Percentiles rank a stretch among this genome's conserved stretches.
Evolutionary conservation across 2,329 filamentous ascomycete genomes (phyloP).

Genomic region (Fusarium tupiense): DNA sequence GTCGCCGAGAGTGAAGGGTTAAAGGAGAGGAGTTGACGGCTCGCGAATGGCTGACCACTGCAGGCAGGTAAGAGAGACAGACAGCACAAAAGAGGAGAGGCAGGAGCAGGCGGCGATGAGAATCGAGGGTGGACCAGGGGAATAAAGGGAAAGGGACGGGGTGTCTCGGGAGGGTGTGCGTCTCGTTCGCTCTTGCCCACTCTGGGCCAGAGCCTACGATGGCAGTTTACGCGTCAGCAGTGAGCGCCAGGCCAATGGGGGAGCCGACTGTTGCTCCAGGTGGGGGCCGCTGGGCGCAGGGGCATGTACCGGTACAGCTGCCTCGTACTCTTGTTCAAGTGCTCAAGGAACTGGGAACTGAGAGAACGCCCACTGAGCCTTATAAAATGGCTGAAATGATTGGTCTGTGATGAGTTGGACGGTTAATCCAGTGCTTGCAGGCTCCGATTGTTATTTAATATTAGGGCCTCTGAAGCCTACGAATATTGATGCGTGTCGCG

Average conservation of each 20-base stretch:
- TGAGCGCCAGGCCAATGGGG: conserved; percentile 45
- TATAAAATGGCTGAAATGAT: background rate
- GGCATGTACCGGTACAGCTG: conserved; percentile 40
- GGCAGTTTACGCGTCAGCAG: conserved; percentile 53
- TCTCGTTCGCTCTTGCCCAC: conserved; percentile 41
- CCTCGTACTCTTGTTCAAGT: conserved; percentile 26
- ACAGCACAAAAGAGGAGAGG: conserved; percentile 34
- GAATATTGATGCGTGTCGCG: conserved; percentile 23
- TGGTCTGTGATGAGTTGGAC: background rate
- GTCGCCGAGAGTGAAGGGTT: conserved; percentile 23
- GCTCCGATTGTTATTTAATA: conserved; percentile 26
- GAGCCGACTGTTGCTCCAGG: conserved; percentile 16
- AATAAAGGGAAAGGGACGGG: conserved; percentile 49
- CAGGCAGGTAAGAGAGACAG: conserved; percentile 8
- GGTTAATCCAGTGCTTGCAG: background rate
- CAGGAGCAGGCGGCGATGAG: conserved; percentile 41
- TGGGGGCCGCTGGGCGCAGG: conserved; percentile 42
- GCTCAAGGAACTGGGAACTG: conserved; percentile 12
- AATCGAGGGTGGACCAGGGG: conserved; percentile 46
- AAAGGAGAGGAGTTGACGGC: conserved; percentile 38
- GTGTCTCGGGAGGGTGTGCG: conserved; percentile 47
- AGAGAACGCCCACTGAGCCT: conserved; percentile 12
- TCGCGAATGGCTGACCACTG: conserved; percentile 37
- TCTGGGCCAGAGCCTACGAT: conserved; percentile 42
- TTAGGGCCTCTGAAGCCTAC: conserved; percentile 5